Percentiles rank a stretch among this genome's conserved stretches.
These are phyloP conservation scores for Linnemannia zychae DNA, from an alignment of 192 early-diverging fungal genomes.

Conservation along the genomic window DNA sequence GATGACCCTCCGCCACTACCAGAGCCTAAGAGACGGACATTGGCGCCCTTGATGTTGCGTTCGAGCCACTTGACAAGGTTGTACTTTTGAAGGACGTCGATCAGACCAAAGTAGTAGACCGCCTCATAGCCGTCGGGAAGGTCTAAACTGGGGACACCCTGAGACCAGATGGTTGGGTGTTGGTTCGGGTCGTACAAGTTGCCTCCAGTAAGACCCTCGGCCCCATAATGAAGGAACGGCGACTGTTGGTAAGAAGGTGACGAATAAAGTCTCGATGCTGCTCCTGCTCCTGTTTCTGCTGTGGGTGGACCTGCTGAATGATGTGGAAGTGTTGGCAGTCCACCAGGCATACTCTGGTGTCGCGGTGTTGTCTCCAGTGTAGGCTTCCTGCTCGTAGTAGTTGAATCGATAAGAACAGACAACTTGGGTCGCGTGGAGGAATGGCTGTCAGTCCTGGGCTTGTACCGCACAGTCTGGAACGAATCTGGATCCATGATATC, in stretches of 20 bases:
- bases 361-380: background rate
- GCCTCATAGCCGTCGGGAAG: conserved; percentile 36
- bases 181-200: background rate
- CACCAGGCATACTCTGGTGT: background rate
- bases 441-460: background rate
- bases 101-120: conserved; percentile 52
- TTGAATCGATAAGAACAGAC: background rate
- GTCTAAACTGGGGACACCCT: conserved; percentile 26
- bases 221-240: background rate
- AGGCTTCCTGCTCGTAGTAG: background rate
- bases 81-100: conserved; percentile 54
- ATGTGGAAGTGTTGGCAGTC: background rate
- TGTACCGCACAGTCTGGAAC: conserved; percentile 43
- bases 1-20: conserved; percentile 5
- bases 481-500: conserved; percentile 10
- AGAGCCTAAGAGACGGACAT: conserved; percentile 35
- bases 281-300: no score
- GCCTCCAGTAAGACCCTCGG: background rate
- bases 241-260: background rate
- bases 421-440: background rate
- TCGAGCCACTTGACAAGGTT: conserved; percentile 48
- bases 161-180: conserved; percentile 25
- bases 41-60: conserved; percentile 43
- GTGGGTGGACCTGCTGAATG: background rate
- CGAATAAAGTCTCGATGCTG: background rate